Evolutionary conservation across 176 grass and related monocot genomes (phyloP).

Genomic region (Avena insularis): DNA sequence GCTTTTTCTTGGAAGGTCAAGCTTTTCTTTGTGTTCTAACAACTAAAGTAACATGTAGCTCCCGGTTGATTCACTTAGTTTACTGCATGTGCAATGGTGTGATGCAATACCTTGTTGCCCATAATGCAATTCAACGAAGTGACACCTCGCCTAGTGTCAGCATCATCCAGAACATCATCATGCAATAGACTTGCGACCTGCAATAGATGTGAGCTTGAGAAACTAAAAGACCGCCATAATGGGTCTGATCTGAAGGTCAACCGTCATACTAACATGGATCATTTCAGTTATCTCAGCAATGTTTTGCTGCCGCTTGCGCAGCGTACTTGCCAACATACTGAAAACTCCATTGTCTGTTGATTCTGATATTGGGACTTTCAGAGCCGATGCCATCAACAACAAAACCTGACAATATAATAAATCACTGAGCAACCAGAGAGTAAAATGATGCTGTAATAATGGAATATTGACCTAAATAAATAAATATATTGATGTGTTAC

Average conservation of each 20-base stretch:
- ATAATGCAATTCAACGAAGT: conserved; percentile 91
- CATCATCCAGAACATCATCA: conserved; percentile 96
- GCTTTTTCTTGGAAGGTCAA: background rate
- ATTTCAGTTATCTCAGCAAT: conserved; percentile 99
- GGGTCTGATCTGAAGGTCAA: conserved; percentile 28
- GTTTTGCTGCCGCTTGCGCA: conserved; percentile 73
- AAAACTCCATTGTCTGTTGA: conserved; percentile 61
- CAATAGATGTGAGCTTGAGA: conserved; percentile 32
- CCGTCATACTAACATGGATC: conserved; percentile 81
- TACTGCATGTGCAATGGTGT: background rate
- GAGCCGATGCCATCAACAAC: conserved; percentile 91
- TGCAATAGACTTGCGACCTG: conserved; percentile 98
- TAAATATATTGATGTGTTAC: conserved; percentile 48
- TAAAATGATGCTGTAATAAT: background rate
- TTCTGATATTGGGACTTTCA: conserved; percentile 74
- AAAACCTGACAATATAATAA: conserved; percentile 69
- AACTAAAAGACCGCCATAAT: conserved; percentile 3
- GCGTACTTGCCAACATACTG: conserved; percentile 61
- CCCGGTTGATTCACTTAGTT: background rate
- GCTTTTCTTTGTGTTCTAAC: background rate
- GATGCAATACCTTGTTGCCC: conserved; percentile 86
- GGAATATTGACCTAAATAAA: conserved; percentile 21
- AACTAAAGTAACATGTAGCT: conserved; percentile 18
- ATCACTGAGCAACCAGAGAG: conserved; percentile 2
- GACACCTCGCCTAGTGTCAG: conserved; percentile 93